Evolutionary conservation across 1,284 basidiomycete species (phyloP).

Genomic region (Ceratobasidium sp.): DNA sequence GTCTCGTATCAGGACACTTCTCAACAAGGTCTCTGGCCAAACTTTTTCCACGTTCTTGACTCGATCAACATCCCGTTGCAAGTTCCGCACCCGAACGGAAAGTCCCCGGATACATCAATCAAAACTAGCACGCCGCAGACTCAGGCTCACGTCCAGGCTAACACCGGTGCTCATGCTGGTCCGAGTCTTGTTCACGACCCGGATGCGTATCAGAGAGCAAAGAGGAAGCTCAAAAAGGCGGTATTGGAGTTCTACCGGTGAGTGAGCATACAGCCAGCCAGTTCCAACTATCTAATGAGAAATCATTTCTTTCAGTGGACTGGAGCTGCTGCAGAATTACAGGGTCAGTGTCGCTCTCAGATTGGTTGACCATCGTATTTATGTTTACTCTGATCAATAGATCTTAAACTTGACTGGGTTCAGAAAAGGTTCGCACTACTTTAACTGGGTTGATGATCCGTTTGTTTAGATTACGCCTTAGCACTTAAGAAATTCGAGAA

Average conservation of each 20-base stretch:
- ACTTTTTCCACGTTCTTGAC: slow-evolving; percentile 46
- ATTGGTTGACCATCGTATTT: neutral
- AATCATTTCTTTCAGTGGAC: slow-evolving; percentile 61
- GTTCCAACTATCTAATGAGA: neutral
- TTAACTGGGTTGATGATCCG: neutral
- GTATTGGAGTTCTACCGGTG: slow-evolving; percentile 88
- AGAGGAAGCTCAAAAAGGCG: slow-evolving; percentile 84
- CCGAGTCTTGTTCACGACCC: slow-evolving; percentile 64
- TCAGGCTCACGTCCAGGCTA: neutral
- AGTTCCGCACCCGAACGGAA: neutral
- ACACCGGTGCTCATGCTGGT: slow-evolving; percentile 16
- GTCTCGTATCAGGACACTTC: slow-evolving; percentile 40
- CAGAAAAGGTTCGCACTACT: slow-evolving; percentile 67
- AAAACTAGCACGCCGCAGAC: slow-evolving; percentile 33
- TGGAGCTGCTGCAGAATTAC: slow-evolving; percentile 89
- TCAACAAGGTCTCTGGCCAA: slow-evolving; percentile 47
- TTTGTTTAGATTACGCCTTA: neutral
- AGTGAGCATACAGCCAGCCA: slow-evolving; percentile 50
- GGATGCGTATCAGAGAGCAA: slow-evolving; percentile 84
- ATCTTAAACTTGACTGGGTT: slow-evolving; percentile 91
- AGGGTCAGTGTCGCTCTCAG: slow-evolving; percentile 66
- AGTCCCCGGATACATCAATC: slow-evolving; percentile 38
- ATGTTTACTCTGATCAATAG: slow-evolving; percentile 59
- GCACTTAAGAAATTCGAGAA: slow-evolving; percentile 96
- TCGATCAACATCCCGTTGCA: slow-evolving; percentile 16